phyloP scores from a whole-genome alignment of 306 rosid genomes.

The Parietaria judaica region DNA sequence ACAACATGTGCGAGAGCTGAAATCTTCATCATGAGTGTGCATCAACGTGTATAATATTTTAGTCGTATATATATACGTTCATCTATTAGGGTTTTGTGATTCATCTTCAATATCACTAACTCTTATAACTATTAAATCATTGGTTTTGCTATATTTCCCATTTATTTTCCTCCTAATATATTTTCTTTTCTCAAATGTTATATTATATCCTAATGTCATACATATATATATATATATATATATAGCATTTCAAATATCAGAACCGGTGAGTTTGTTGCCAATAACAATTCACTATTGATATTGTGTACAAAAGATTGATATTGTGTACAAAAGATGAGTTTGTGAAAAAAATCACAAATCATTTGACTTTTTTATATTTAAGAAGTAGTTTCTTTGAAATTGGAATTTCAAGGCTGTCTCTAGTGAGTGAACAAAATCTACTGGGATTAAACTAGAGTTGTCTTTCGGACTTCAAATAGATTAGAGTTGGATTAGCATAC shows the following conservation, averaged over 20 bases:
- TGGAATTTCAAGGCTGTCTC: too few species aligned
- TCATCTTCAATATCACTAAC: background rate
- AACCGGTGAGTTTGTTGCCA: too few species aligned
- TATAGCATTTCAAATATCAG: too few species aligned
- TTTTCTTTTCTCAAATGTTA: background rate
- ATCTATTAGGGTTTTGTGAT: slow-evolving; percentile 9
- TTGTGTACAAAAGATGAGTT: background rate
- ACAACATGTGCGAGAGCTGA: slow-evolving; percentile 28
- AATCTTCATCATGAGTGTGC: slow-evolving; percentile 22
- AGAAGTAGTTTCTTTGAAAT: too few species aligned
- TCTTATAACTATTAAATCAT: background rate
- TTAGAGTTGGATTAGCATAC: too few species aligned
- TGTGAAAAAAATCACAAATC: background rate
- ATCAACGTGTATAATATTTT: slow-evolving; percentile 12
- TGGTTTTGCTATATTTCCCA: background rate
- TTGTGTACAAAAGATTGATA: background rate
- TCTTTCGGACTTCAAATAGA: too few species aligned
- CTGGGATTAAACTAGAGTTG: too few species aligned
- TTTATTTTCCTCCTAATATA: background rate
- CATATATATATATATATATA: background rate
- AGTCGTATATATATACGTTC: background rate
- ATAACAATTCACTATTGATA: background rate
- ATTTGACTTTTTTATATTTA: background rate
- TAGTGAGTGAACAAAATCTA: too few species aligned
- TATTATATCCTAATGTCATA: background rate